Base-by-base conservation (phyloP, 306 rosid genomes). In the Ziziphus jujuba region DNA sequence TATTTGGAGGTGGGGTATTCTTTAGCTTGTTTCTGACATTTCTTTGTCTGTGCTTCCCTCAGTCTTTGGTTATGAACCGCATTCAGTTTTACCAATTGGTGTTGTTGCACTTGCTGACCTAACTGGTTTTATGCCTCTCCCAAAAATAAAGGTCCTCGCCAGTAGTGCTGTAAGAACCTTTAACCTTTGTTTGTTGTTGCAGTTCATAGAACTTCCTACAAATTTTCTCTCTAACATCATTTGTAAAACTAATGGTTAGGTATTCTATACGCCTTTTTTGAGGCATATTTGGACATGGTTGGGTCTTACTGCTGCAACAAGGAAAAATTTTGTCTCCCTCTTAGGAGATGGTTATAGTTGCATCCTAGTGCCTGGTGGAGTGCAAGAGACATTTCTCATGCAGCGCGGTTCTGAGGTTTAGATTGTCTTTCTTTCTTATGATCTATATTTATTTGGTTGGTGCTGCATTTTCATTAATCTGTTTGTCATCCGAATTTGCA, bases 261-360 rank as follows among this genome's bases (percentile, higher is more conserved):
- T 93, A 74, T 93, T 93, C 71, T 87, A 86, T 55, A 86, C 97
- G 31, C 99, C 99, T 9, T 88, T 93, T 75, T 61, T 93, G 84
- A 87, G 99, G 77, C 99, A 93, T 70, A 80, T 90, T 75, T 90
- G 99, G 97, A 90, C 97, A 54, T 93, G 99, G 99, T 63, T 90
- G 85, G 99, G 99, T 71, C 87, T 93, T 43, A 33, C 90, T 7
- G 59, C 97, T 8, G 99, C 84, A 12, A 40, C 95, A 45, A 93
- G 6, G 89, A 83, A 80, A 55, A 93, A 85, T 43, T 93, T 90
- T 40, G 33, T 61, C 67, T 84, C 96, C 79, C 72, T 73, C 65
- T 77, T 90, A 59, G 73, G 69, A 16, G 80, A 87, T 62, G 99
- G 96, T 35, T 84, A 83, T 76, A 90, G 99, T 80, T 93, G 99